phyloP scores from a whole-genome alignment of 176 grass and related monocot genomes.

The Ensete glaucum region DNA sequence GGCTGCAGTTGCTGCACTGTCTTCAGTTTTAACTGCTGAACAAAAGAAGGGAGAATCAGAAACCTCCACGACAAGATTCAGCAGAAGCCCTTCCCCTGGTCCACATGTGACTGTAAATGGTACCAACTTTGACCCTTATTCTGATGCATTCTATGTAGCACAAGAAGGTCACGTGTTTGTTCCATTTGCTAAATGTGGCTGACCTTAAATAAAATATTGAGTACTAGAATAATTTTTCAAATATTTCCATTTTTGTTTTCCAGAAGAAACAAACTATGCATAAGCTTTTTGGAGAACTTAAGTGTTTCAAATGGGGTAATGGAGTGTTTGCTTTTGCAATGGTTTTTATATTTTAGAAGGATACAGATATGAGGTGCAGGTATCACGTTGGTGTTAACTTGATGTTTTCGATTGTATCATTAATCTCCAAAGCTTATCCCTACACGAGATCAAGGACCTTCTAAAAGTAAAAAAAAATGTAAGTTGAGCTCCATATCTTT shows the following conservation, averaged over 20 bases:
- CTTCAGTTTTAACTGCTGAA: conserved; percentile 78
- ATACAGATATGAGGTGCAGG: too few species aligned
- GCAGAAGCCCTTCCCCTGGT: conserved; percentile 32
- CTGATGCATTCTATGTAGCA: neutral
- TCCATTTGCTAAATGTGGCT: neutral
- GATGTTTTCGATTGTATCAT: neutral
- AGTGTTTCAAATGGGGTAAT: too few species aligned
- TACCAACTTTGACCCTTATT: conserved; percentile 17
- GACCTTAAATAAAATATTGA: neutral
- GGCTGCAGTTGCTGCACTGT: conserved; percentile 83
- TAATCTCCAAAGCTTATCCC: neutral
- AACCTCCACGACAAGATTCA: conserved; percentile 34
- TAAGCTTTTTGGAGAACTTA: neutral
- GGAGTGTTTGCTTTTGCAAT: too few species aligned
- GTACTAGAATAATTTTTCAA: neutral
- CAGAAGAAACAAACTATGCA: neutral
- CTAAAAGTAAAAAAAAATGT: too few species aligned
- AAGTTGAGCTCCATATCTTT: neutral
- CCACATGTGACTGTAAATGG: conserved; percentile 22
- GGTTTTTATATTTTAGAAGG: too few species aligned
- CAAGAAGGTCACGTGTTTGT: neutral
- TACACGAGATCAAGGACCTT: neutral
- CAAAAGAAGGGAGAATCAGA: conserved; percentile 65
- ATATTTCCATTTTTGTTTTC: neutral
- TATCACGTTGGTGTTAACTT: neutral